Base-by-base conservation (phyloP, 2,329 filamentous ascomycete genomes). In the Monilinia fructicola region DNA sequence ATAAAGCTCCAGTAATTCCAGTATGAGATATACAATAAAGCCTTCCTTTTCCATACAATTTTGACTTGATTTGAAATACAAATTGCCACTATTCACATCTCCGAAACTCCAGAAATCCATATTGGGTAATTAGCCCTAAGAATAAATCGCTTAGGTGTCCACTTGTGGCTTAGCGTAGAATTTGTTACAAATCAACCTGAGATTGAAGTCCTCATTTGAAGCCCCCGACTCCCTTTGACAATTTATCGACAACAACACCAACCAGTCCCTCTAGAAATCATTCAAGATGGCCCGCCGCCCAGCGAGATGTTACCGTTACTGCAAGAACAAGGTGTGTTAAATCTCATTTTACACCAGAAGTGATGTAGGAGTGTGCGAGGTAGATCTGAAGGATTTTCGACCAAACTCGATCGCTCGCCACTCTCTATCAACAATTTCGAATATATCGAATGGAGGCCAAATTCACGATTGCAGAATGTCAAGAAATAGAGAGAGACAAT, bases 301-400 rank as follows among this genome's bases (percentile, higher is more conserved):
- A 81, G 95, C 95, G 80, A 91, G 95, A 87, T 99, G 95, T 87
- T 99, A 97, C 89, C 90, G 95, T 81, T 99, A 99, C 91, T 99
- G 95, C 93, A 99, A 99, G 92, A 99, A 98, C 90, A 97, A 97
- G 93, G 93, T 96, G 81, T 84, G 90, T 83, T 64, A 53, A 58
- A 65, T 46, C 12, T 61, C 26, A 26, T 28, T 58, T 54, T 40
- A 16, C 53, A 54, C n/a, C 42, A 59, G 62, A 44, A 67, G 44
- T 55, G 54, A 48, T 46, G 54, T 61, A 52, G 59, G 54, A 28
- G 42, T 54, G 40, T 60, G 48, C 46, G 66, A 23, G 23, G 38
- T 66, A 50, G 54, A 66, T 54, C 35, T 67, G 53, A 67, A 46
- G 48, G 64, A 63, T 7, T 60, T 23, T 42, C 52, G 54, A 53